These are phyloP conservation scores for Geosmithia morbida DNA, from an alignment of 2,329 filamentous ascomycete genomes.

Conservation along the genomic window DNA sequence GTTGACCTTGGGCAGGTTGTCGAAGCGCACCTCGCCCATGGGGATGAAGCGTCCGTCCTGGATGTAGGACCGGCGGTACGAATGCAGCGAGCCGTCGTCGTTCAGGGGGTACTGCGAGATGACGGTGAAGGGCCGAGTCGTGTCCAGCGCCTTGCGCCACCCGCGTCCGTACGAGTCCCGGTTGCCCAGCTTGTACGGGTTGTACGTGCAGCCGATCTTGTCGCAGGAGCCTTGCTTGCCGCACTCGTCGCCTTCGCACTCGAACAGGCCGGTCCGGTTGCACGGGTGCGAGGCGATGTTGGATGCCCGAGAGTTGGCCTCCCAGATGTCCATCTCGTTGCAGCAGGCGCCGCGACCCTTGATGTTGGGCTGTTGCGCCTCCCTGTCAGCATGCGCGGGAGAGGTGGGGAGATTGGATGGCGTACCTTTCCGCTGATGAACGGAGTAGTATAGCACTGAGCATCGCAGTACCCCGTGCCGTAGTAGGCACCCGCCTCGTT, in stretches of 20 bases:
- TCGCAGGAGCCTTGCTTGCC: conserved; percentile 23
- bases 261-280: conserved; percentile 24
- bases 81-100: conserved; percentile 18
- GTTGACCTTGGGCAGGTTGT: conserved; percentile 15
- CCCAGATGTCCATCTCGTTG: conserved; percentile 41
- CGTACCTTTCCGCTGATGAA: conserved; percentile 35
- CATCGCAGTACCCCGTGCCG: conserved; percentile 50
- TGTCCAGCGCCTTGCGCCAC: conserved; percentile 16
- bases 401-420: no score
- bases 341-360: conserved; percentile 31
- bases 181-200: conserved; percentile 19
- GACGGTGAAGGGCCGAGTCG: conserved; percentile 24
- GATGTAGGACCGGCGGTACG: conserved; percentile 33
- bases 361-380: conserved; percentile 20
- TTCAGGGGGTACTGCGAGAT: conserved; percentile 33
- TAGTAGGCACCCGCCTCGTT: conserved; percentile 45
- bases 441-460: conserved; percentile 35
- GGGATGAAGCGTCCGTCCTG: conserved; percentile 32
- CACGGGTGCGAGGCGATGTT: conserved; percentile 34
- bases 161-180: conserved; percentile 16
- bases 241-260: conserved; percentile 27
- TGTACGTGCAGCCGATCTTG: conserved; percentile 27
- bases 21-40: conserved; percentile 19
- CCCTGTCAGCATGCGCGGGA: not conserved
- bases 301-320: conserved; percentile 31